Evolutionary conservation across 2,329 filamentous ascomycete species (phyloP), one percentile per base, ranked within the genome.

Genomic region (Proliferodiscus dingleyae): DNA sequence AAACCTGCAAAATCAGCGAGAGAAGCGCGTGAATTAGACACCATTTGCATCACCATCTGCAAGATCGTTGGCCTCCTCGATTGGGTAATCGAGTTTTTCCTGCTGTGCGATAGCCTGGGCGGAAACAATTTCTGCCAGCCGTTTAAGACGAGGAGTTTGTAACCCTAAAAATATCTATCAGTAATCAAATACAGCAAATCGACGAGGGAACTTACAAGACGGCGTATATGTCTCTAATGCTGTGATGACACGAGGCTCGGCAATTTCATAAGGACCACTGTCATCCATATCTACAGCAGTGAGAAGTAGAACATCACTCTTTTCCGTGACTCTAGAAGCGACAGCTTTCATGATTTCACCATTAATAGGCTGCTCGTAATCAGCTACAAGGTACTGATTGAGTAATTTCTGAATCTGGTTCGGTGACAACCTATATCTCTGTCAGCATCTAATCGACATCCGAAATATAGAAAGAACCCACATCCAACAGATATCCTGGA

Each of bases 401-500:
- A 98, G 77, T 26, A 98, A 80, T 73, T 98, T 98, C 69, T 98
- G 93, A 53, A 98, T 98, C 68, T 98, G 93, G 70, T 96, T 97
- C 42, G 93, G 93, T 1, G 91, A 96, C 43, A 98, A 79, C 87
- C 87, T 93, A 51, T 13, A 21, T 26, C 23, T 37, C 23, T 26
- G 43, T 55, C 23, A 54, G 45, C 34, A 46, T 37, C 23, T 19
- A 28, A n/a, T 2, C 21, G 7, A 29, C 16, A 7, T 6, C 13
- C 13, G 24, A 37, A 29, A 13, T 13, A 10, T 19, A 30, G 3
- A 9, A 10, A 26, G 37, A 34, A 79, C 87, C 81, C 72, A 94
- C 91, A 97, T 97, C 91, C 91, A 97, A 78, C 93, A 98, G 61
- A 98, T 98, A 66, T 98, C 93, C 72, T 98, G 93, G 62, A 98